Conservation (phyloP, 805 yeast genomes). For the Schwanniomyces polymorphus region DNA sequence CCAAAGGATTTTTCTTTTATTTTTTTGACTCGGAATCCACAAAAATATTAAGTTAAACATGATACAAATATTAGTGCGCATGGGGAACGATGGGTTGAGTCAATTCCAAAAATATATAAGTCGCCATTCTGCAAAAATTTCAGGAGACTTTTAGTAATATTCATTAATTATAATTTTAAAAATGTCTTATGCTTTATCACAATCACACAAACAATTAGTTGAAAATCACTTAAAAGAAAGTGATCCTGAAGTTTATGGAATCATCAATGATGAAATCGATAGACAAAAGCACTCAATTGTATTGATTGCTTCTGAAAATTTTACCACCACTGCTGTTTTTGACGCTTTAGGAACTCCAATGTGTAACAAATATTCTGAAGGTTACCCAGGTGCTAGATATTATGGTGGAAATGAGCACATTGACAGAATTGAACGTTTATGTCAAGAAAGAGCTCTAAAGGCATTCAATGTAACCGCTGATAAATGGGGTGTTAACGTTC, state of each 20-base stretch:
- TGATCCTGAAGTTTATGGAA: conserved; percentile 84
- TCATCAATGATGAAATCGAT: conserved; percentile 70
- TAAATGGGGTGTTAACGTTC: conserved; percentile 97
- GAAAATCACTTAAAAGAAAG: conserved; percentile 64
- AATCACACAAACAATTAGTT: conserved; percentile 51
- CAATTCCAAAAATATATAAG: conserved; percentile 3
- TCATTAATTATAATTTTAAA: background rate
- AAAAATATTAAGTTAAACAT: background rate
- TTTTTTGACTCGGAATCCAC: conserved; percentile 6
- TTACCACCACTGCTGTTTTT: conserved; percentile 93
- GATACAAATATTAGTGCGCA: conserved; percentile 1
- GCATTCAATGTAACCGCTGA: conserved; percentile 76
- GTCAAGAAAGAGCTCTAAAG: conserved; percentile 88
- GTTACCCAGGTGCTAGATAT: conserved; percentile 97
- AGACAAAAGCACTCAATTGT: conserved; percentile 93
- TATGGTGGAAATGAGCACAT: conserved; percentile 97
- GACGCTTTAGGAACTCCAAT: conserved; percentile 93
- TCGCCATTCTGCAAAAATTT: background rate
- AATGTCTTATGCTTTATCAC: conserved; percentile 49
- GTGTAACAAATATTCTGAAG: conserved; percentile 98
- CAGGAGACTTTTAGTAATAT: background rate
- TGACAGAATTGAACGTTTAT: conserved; percentile 84
- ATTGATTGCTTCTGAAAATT: conserved; percentile 92
- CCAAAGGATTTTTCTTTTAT: no score
- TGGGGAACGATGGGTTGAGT: conserved; percentile 3